Evolutionary conservation across 768 basidiomycete genomes (phyloP), one percentile per base, ranked within the genome.

Genomic region (Leccinum rimulosum): DNA sequence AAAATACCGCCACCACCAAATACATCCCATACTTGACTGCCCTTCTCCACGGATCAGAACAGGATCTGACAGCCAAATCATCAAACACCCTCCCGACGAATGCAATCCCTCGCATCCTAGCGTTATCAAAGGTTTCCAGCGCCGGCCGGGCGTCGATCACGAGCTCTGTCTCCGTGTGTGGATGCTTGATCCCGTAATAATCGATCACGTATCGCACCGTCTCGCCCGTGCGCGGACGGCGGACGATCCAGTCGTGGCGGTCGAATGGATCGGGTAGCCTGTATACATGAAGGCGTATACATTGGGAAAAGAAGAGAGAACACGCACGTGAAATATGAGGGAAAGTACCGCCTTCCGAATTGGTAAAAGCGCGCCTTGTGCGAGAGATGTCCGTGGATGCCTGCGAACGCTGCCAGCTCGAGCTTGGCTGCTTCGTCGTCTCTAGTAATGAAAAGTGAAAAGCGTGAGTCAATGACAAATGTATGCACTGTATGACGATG

Each of bases 241-340:
- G 56, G 30, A 63, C 31, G 19, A 63, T 64, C 62, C 61, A 59
- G 48, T 63, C 62, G 4, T 64, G 61, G 40, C 61, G 56, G 52
- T 63, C 61, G 4, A 63, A 63, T 5, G 56, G 61, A 43, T 54
- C 62, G 3, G 62, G 61, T 17, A 59, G 36, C 15, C 61, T 63
- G 22, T n/a, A 43, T n/a, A 5, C 17, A 17, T 9, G 28, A 35
- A 14, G 8, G 6, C 43, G 48, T 1, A 5, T 19, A 9, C 15
- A 8, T 6, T 45, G 9, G 40, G n/a, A 8, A n/a, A 19, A 22
- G 1, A 45, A 22, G 38, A 40, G 38, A 19, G 50, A 3, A 25
- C 15, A 40, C 56, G 6, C 48, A 52, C 56, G 50, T 58, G 53
- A 63, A 63, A 54, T 63, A 55, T 49, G 56, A 54, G 25, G 51